Base-by-base conservation (phyloP, 257 asterid genomes). In the Solanum rostratum region DNA sequence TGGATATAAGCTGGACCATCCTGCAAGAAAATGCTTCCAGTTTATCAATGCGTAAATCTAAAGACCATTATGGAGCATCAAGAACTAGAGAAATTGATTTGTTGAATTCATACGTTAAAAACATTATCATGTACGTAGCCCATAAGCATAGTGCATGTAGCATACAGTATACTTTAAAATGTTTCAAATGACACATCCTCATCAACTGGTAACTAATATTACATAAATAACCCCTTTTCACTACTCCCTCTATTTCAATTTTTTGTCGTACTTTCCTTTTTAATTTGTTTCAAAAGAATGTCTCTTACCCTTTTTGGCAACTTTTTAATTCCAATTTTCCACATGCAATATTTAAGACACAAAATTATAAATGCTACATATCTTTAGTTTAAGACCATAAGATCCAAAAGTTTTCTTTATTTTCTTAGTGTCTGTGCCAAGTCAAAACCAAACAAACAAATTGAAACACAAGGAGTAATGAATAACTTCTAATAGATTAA, bases 1-100 rank as follows among this genome's bases (percentile, higher is more conserved):
- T 81, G 91, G 84, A 95, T 69, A 74, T 94, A 95, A 81, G 98
- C 93, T n/a, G 95, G 95, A 85, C 97, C 99, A 90, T 93, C 99
- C 98, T 95, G 97, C 60, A 88, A 89, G 50, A 84, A 83, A 66
- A 30, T 65, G 46, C 83, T 39, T 41, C 81, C 57, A 53, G 49
- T 81, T 83, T 49, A 57, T 50, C 80, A 68, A 33, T 27, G 68
- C 12, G 10, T 11, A 7, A 46, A 74, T 22, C 81, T 22, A 46
- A 45, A 73, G 59, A 45, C 3, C 37, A 22, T 43, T 12, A 4
- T 43, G 59, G 59, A 45, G 24, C 2, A 68, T 68, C 24, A 33
- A 33, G 49, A 27, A 33, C 22, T 27, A 22, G 4, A 74, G 3
- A 45, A 76, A 76, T 27, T 76, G 82, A 76, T 73, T 73, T 43